Conservation (phyloP, 805 yeast species). For the Candida qinlingensis region DNA sequence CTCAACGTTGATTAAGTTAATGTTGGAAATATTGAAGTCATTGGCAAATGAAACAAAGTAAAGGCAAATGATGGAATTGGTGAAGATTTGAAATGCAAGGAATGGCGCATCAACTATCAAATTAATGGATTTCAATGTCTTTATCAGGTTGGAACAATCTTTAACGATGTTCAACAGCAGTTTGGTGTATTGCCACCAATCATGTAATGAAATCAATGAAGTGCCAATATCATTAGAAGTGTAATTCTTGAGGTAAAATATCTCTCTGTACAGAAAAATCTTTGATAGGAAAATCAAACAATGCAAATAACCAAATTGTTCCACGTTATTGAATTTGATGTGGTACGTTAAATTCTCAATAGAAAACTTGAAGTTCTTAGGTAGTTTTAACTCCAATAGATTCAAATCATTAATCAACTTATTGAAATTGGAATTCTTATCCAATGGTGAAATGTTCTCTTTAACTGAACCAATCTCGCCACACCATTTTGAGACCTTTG, state of each 20-base stretch:
- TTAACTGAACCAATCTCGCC: conserved; percentile 30
- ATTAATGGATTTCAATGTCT: conserved; percentile 23
- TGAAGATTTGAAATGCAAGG: conserved; percentile 33
- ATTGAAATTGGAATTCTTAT: conserved; percentile 24
- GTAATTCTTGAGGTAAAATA: conserved; percentile 23
- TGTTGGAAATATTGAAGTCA: conserved; percentile 8
- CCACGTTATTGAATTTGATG: conserved; percentile 28
- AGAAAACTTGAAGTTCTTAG: conserved; percentile 24
- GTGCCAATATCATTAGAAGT: neutral
- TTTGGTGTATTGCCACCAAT: conserved; percentile 29
- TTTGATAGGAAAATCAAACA: conserved; percentile 29
- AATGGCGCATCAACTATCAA: conserved; percentile 35
- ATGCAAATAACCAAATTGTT: conserved; percentile 32
- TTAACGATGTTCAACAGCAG: conserved; percentile 24
- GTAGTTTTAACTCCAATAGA: conserved; percentile 22
- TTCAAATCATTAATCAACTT: conserved; percentile 24
- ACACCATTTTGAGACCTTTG: conserved; percentile 33
- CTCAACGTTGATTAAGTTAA: conserved; percentile 1
- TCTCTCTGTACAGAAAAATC: conserved; percentile 31
- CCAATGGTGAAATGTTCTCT: conserved; percentile 29
- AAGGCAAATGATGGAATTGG: conserved; percentile 30
- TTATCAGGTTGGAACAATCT: conserved; percentile 24
- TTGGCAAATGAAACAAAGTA: conserved; percentile 29
- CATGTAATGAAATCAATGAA: conserved; percentile 11
- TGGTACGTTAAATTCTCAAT: conserved; percentile 27